These are phyloP conservation scores for Chrysanthemum seticuspe DNA, from an alignment of 129 eudicot species.

Conservation along the genomic window DNA sequence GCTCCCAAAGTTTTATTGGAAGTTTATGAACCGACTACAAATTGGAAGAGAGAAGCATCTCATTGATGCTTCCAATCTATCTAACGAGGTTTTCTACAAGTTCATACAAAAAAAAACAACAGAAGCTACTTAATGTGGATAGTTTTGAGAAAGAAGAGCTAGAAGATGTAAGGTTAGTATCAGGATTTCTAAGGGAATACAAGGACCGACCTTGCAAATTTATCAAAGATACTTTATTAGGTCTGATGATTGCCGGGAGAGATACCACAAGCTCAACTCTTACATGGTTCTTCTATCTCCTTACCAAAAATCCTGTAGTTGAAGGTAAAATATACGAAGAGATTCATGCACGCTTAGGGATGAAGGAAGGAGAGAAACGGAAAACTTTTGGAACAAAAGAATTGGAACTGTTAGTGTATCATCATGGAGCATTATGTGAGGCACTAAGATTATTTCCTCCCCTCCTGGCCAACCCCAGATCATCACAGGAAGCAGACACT, in stretches of 20 bases:
- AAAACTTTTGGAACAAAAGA: conserved; percentile 22
- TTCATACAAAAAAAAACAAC: neutral
- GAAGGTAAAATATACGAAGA: conserved; percentile 44
- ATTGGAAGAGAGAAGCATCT: no score
- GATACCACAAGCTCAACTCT: conserved; percentile 48
- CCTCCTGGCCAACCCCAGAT: conserved; percentile 47
- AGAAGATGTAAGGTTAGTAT: neutral
- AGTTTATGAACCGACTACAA: no score
- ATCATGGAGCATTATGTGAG: conserved; percentile 17
- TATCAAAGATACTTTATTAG: conserved; percentile 37
- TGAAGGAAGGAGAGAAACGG: neutral
- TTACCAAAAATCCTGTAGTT: conserved; percentile 26
- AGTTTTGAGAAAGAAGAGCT: neutral
- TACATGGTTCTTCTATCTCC: conserved; percentile 18
- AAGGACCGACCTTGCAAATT: neutral
- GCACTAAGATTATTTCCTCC: conserved; percentile 58
- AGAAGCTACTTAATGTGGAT: neutral
- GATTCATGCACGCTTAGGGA: conserved; percentile 13
- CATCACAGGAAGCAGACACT: conserved; percentile 39
- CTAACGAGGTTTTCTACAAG: neutral
- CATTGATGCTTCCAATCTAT: neutral
- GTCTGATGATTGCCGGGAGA: conserved; percentile 45
- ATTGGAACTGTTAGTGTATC: conserved; percentile 33
- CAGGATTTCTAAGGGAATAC: conserved; percentile 6
- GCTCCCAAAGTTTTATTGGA: no score